Conservation (phyloP, 1,139 yeast genomes). For the Meyerozyma smithsonii region DNA sequence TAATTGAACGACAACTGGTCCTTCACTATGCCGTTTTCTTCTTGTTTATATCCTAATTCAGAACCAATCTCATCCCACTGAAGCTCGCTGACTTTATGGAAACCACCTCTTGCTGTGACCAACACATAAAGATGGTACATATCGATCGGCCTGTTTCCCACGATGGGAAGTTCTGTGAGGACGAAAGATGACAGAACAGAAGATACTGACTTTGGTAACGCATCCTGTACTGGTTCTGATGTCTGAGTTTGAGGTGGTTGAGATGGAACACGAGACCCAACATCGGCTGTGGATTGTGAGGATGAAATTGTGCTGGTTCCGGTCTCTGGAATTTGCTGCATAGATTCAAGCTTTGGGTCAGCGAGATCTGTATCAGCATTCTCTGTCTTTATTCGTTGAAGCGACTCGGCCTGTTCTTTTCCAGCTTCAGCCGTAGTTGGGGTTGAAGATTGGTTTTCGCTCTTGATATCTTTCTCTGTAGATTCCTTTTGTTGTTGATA, state of each 20-base stretch:
- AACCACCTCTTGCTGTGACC: constrained; percentile 58
- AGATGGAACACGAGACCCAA: too few relatives aligned
- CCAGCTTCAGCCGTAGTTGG: too few relatives aligned
- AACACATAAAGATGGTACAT: constrained; percentile 46
- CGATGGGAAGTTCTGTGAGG: constrained; percentile 42
- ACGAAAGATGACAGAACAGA: constrained; percentile 26
- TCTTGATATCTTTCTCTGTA: neutral
- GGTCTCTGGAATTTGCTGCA: too few relatives aligned
- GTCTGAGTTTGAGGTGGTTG: too few relatives aligned
- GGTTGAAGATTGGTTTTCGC: constrained; percentile 20
- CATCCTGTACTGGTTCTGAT: neutral
- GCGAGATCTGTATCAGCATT: too few relatives aligned
- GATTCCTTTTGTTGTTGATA: constrained; percentile 12
- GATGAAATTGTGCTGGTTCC: too few relatives aligned
- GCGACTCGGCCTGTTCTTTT: too few relatives aligned
- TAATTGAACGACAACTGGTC: constrained; percentile 63
- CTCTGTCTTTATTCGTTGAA: too few relatives aligned
- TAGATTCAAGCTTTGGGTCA: too few relatives aligned
- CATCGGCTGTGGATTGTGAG: too few relatives aligned
- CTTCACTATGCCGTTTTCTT: constrained; percentile 64
- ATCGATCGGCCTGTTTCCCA: constrained; percentile 52
- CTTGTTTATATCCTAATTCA: constrained; percentile 64
- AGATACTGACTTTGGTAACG: constrained; percentile 6
- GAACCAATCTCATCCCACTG: constrained; percentile 68
- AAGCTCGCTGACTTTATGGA: constrained; percentile 46